A percentile compares a stretch with the other conserved stretches of the same genome.
Conservation (phyloP, 2,329 filamentous ascomycete genomes). For the Colletotrichum filicis region DNA sequence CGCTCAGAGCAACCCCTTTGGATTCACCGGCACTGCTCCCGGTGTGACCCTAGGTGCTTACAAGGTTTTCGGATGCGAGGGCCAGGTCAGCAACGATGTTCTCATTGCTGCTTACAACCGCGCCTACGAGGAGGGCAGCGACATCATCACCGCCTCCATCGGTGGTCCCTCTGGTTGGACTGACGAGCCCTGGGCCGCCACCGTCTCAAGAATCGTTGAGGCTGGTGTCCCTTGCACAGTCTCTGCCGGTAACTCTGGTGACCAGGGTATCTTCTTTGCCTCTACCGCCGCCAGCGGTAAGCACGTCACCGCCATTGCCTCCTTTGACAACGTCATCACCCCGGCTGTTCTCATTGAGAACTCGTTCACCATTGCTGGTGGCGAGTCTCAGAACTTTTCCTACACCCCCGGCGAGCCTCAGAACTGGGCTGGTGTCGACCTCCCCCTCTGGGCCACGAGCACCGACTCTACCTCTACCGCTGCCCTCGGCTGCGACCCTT, state of each 20-base stretch:
- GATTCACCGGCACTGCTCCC: constrained; percentile 68
- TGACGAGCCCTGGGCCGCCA: constrained; percentile 61
- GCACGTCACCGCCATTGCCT: constrained; percentile 59
- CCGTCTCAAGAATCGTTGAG: constrained; percentile 63
- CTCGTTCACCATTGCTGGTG: constrained; percentile 52
- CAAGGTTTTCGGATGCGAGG: constrained; percentile 67
- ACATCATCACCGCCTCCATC: constrained; percentile 67
- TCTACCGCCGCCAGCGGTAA: constrained; percentile 60
- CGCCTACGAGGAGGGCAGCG: constrained; percentile 68
- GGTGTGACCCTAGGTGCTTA: constrained; percentile 67
- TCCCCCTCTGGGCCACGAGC: constrained; percentile 61
- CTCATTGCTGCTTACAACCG: constrained; percentile 69
- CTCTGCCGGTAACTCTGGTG: constrained; percentile 63
- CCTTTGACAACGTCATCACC: constrained; percentile 58
- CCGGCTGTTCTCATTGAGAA: constrained; percentile 55
- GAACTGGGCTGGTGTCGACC: constrained; percentile 56
- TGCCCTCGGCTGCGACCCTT: constrained; percentile 62
- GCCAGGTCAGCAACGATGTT: constrained; percentile 63
- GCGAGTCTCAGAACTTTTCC: constrained; percentile 50
- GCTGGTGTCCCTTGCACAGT: constrained; percentile 64
- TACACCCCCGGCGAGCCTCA: constrained; percentile 54
- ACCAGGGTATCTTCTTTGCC: constrained; percentile 59
- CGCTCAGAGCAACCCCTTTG: constrained; percentile 62
- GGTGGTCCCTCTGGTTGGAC: constrained; percentile 63
- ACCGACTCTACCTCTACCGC: constrained; percentile 56